These are phyloP conservation scores for Allium cepa DNA, from an alignment of 106 monocot genomes.

Conservation along the genomic window DNA sequence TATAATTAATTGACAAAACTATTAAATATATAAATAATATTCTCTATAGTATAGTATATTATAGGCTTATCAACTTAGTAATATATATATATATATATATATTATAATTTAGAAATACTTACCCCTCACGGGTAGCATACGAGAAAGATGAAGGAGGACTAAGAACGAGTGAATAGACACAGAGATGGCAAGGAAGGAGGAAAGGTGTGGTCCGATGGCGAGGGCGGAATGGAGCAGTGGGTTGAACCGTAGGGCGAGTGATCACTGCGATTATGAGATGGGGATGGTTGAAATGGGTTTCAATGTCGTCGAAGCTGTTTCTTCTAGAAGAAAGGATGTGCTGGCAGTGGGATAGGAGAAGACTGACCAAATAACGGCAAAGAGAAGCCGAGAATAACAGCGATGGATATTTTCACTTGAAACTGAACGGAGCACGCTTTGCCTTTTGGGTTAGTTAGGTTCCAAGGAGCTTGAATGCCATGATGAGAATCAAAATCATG, in stretches of 20 bases:
- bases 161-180: too few species aligned
- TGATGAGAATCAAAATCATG: too few species aligned
- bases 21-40: too few species aligned
- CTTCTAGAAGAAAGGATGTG: constrained; percentile 24
- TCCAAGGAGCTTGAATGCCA: constrained; percentile 27
- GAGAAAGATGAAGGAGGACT: too few species aligned
- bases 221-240: constrained; percentile 2
- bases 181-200: too few species aligned
- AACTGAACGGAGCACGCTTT: constrained; percentile 41
- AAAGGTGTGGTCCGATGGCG: too few species aligned
- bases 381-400: constrained; percentile 52
- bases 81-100: too few species aligned
- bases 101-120: too few species aligned
- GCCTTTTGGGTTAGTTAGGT: constrained; percentile 16
- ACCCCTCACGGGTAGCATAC: too few species aligned
- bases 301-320: constrained; percentile 58
- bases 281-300: constrained; percentile 8
- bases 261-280: not conserved
- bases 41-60: too few species aligned
- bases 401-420: constrained; percentile 54
- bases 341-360: constrained; percentile 54
- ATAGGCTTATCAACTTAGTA: too few species aligned
- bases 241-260: constrained; percentile 11
- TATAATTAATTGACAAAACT: too few species aligned
- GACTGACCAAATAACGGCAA: constrained; percentile 55